Conservation (phyloP, 2,329 filamentous ascomycete species). For the Neonectria ditissima region DNA sequence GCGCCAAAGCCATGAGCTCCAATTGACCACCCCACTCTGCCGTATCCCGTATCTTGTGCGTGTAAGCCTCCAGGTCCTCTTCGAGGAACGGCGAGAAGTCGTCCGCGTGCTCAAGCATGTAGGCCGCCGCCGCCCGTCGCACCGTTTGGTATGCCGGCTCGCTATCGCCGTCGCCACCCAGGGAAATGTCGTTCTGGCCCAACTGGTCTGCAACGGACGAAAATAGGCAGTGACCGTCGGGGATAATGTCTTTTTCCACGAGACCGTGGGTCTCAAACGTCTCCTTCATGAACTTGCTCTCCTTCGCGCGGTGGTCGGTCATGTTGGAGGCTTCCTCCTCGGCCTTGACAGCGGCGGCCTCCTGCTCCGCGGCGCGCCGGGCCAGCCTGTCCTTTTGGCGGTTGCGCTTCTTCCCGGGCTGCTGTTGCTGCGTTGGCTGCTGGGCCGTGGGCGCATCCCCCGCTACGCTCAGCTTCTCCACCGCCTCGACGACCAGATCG, state of each 20-base stretch:
- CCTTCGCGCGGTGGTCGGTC: slow-evolving; percentile 77
- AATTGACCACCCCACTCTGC: slow-evolving; percentile 97
- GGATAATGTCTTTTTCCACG: slow-evolving; percentile 81
- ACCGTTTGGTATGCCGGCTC: slow-evolving; percentile 72
- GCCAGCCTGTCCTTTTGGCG: slow-evolving; percentile 92
- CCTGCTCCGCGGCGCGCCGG: slow-evolving; percentile 86
- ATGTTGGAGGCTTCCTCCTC: slow-evolving; percentile 80
- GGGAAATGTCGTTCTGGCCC: slow-evolving; percentile 60
- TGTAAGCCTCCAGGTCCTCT: slow-evolving; percentile 79
- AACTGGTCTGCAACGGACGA: slow-evolving; percentile 91
- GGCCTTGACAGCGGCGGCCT: slow-evolving; percentile 75
- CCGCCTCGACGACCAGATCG: slow-evolving; percentile 32
- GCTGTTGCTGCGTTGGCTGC: slow-evolving; percentile 39
- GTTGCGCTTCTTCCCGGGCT: slow-evolving; percentile 78
- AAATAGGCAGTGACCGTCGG: slow-evolving; percentile 96
- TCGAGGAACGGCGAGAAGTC: slow-evolving; percentile 91
- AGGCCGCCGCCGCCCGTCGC: slow-evolving; percentile 78
- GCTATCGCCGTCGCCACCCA: slow-evolving; percentile 44
- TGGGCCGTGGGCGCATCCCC: slow-evolving; percentile 2
- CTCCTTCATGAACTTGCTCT: slow-evolving; percentile 76
- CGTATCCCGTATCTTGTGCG: slow-evolving; percentile 82
- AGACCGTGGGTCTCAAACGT: slow-evolving; percentile 74
- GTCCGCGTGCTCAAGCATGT: slow-evolving; percentile 78
- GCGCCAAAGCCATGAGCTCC: slow-evolving; percentile 87
- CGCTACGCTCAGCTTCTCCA: slow-evolving; percentile 39